Evolutionary conservation across 495 filamentous ascomycete genomes (phyloP).

Genomic region (Choiromyces venosus): DNA sequence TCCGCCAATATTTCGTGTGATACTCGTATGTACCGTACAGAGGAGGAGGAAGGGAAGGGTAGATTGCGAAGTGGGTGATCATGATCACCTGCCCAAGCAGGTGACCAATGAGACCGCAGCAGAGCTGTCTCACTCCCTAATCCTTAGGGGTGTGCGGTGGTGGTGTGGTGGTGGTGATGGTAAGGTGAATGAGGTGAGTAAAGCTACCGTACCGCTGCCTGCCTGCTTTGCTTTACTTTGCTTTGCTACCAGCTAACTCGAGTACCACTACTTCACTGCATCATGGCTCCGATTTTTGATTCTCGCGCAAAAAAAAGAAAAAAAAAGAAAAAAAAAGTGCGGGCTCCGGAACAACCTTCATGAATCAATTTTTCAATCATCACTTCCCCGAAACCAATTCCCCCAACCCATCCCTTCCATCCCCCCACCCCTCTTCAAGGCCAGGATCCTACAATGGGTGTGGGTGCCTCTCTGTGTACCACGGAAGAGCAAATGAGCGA

Average conservation of each 20-base stretch:
- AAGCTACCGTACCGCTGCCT: no score
- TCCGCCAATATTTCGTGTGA: not conserved
- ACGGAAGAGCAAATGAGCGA: not conserved
- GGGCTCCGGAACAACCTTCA: not conserved
- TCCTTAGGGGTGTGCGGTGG: not conserved
- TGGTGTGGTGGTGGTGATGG: not conserved
- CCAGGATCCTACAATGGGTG: not conserved
- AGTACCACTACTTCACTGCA: not conserved
- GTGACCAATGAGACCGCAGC: not conserved
- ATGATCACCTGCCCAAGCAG: slow-evolving; percentile 2
- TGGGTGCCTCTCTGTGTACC: not conserved
- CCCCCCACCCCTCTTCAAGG: not conserved
- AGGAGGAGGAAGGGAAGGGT: no score
- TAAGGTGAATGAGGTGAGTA: not conserved
- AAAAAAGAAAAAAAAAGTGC: not conserved
- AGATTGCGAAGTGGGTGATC: slow-evolving; percentile 2
- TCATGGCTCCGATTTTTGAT: not conserved
- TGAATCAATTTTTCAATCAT: no score
- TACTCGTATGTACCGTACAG: not conserved
- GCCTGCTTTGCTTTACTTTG: not conserved
- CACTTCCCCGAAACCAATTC: not conserved
- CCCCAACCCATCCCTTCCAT: not conserved
- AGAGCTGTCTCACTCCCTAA: not conserved
- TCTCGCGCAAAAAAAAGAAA: not conserved
- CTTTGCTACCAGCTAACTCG: no score